Conservation (phyloP, 1,139 yeast genomes). For the Saccharomyces hybrid region DNA sequence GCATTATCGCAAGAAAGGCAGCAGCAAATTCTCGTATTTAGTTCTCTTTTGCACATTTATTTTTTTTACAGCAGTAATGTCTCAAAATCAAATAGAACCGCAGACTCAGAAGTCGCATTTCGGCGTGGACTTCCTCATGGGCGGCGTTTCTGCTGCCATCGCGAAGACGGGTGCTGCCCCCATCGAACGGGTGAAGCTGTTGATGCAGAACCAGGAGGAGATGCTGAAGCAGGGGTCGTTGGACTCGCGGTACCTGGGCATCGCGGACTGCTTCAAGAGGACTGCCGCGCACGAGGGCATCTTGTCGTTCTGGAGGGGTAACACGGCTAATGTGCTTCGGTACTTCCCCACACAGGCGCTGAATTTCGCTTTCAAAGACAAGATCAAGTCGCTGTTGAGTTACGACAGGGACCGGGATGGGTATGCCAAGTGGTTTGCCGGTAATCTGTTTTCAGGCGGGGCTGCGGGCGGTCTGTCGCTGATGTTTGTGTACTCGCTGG, state of each 20-base stretch:
- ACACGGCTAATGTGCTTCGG: slow-evolving; percentile 77
- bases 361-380: slow-evolving; percentile 79
- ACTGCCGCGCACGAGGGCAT: slow-evolving; percentile 68
- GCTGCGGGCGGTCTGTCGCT: slow-evolving; percentile 74
- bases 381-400: slow-evolving; percentile 70
- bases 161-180: slow-evolving; percentile 83
- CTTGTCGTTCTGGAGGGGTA: slow-evolving; percentile 73
- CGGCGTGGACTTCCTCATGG: slow-evolving; percentile 52
- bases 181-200: slow-evolving; percentile 73
- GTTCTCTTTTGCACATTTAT: background rate
- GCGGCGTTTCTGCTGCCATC: slow-evolving; percentile 82
- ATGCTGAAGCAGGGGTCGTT: slow-evolving; percentile 78
- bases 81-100: background rate
- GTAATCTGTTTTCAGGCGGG: slow-evolving; percentile 81
- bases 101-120: background rate
- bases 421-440: slow-evolving; percentile 66
- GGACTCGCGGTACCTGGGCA: slow-evolving; percentile 57
- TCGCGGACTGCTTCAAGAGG: slow-evolving; percentile 63
- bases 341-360: slow-evolving; percentile 82
- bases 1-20: background rate
- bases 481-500: slow-evolving; percentile 69
- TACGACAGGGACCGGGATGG: slow-evolving; percentile 55
- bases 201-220: slow-evolving; percentile 78
- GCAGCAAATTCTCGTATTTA: background rate
- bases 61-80: slow-evolving; percentile 1